Evolutionary conservation across 164 flowering plant species (phyloP).

Genomic region (Cinnamomum micranthum): DNA sequence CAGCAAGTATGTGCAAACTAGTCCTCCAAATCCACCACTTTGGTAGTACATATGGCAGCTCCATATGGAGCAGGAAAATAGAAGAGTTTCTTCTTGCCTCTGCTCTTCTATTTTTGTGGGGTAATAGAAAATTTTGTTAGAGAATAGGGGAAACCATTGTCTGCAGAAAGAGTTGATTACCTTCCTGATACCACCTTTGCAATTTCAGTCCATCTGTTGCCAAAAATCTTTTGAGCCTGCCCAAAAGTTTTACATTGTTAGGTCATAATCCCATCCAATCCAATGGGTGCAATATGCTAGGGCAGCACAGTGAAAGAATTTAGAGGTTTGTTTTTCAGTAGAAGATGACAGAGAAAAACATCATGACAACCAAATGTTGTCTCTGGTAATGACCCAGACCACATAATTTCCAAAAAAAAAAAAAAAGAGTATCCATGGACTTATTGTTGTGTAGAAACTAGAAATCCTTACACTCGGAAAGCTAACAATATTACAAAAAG

Average conservation of each 20-base stretch:
- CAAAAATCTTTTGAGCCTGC: slow-evolving; percentile 94
- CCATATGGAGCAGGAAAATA: no score
- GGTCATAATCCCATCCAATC: no score
- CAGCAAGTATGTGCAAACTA: no score
- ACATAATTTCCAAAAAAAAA: neutral
- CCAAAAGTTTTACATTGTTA: slow-evolving; percentile 7
- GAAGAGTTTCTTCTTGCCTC: no score
- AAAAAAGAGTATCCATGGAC: neutral
- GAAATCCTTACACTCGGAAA: neutral
- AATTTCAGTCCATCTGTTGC: slow-evolving; percentile 97
- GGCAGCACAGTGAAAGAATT: no score
- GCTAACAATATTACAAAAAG: neutral
- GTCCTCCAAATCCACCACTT: no score
- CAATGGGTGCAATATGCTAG: no score
- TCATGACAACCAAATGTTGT: no score
- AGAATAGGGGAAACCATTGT: neutral
- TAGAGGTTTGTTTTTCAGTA: neutral
- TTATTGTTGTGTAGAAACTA: neutral
- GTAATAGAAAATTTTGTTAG: neutral
- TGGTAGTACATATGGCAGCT: no score
- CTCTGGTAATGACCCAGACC: neutral
- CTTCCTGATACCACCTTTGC: slow-evolving; percentile 99
- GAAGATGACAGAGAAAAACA: neutral
- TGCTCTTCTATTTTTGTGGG: no score
- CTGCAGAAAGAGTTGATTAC: slow-evolving; percentile 26